Evolutionary conservation across 768 basidiomycete genomes (phyloP).

Genomic region (Psilocybe tampanensis): DNA sequence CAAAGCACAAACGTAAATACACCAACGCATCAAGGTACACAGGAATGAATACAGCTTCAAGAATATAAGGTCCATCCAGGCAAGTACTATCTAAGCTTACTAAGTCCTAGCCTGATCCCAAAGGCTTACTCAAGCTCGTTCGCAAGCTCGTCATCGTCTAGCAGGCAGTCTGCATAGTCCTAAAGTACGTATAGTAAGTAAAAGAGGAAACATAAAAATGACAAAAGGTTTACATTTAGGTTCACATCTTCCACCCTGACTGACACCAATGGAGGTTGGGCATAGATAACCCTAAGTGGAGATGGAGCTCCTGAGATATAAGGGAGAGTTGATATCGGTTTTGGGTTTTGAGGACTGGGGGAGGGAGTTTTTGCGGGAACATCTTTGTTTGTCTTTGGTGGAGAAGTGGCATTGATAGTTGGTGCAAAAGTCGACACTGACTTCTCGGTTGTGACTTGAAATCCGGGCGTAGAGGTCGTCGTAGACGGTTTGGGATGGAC

Average conservation of each 20-base stretch:
- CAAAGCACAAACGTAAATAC: no score
- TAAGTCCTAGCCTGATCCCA: not conserved
- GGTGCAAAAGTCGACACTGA: no score
- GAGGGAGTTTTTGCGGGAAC: not conserved
- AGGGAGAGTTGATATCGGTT: not conserved
- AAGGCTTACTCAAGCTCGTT: slow-evolving; percentile 1
- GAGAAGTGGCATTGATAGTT: not conserved
- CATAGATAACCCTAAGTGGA: slow-evolving; percentile 22
- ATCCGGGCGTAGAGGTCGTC: no score
- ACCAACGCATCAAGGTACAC: no score
- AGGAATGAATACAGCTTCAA: no score
- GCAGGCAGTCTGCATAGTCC: slow-evolving; percentile 39
- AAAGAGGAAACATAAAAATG: not conserved
- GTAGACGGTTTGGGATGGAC: no score
- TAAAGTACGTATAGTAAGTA: not conserved
- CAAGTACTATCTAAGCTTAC: no score
- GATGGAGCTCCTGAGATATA: slow-evolving; percentile 9
- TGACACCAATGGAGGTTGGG: slow-evolving; percentile 23
- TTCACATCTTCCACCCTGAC: slow-evolving; percentile 19
- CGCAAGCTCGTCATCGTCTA: slow-evolving; percentile 35
- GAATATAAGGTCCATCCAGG: no score
- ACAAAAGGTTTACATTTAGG: slow-evolving; percentile 16
- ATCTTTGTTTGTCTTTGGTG: not conserved
- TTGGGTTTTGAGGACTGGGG: not conserved
- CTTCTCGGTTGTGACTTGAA: no score